Conservation (phyloP, 371 early-diverging fungal species). For the Funneliformis caledonium region DNA sequence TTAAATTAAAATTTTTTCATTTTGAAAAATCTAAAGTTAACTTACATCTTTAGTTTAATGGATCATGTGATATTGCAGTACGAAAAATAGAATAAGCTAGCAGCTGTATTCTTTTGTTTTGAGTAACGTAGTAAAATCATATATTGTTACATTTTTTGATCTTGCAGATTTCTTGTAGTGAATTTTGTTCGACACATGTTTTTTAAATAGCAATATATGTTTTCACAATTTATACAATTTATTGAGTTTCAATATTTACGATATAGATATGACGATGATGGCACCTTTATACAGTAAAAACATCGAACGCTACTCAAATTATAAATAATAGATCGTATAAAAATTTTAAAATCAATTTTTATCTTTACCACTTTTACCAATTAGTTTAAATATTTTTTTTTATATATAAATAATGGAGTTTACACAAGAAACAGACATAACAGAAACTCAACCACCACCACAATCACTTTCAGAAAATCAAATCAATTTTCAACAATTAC, state of each 20-base stretch:
- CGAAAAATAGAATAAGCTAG: no score
- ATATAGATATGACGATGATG: not conserved
- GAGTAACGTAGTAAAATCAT: no score
- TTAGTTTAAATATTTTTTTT: not conserved
- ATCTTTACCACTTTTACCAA: not conserved
- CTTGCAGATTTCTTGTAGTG: not conserved
- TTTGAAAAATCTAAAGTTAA: no score
- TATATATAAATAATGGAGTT: not conserved
- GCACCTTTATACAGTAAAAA: not conserved
- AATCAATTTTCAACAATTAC: not conserved
- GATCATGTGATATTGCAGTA: no score
- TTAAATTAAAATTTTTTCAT: no score
- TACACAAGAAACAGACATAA: not conserved
- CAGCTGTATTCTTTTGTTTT: no score
- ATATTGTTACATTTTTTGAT: not conserved
- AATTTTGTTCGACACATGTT: not conserved
- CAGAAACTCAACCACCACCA: not conserved
- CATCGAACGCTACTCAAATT: not conserved
- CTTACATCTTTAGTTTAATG: no score
- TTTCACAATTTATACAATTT: not conserved
- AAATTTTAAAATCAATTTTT: not conserved
- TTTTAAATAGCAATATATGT: not conserved
- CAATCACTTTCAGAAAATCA: not conserved
- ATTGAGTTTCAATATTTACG: not conserved
- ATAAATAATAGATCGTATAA: not conserved